These are phyloP conservation scores for Pseudogymnoascus sp. DNA, from an alignment of 2,329 filamentous ascomycete species.

Conservation along the genomic window DNA sequence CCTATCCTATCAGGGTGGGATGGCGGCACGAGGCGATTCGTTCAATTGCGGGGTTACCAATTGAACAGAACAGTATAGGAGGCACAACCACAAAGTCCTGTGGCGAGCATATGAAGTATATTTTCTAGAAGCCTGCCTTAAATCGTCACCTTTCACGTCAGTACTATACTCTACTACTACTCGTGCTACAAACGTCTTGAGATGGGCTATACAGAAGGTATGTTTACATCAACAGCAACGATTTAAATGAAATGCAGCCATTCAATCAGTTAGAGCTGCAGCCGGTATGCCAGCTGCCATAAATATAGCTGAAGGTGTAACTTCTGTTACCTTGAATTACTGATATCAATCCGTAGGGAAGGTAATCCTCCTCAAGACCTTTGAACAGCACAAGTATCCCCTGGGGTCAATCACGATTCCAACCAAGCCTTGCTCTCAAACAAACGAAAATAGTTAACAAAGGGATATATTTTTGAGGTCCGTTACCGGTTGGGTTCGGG, in stretches of 20 bases:
- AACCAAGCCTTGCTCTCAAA: neutral
- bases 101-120: neutral
- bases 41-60: neutral
- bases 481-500: neutral
- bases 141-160: neutral
- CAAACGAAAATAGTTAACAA: slow-evolving; percentile 7
- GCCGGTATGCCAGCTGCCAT: neutral
- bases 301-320: neutral
- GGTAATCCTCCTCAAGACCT: neutral
- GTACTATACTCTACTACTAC: no score
- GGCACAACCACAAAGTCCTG: neutral
- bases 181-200: neutral
- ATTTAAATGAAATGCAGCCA: neutral
- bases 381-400: neutral
- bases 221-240: neutral
- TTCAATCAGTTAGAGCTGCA: neutral
- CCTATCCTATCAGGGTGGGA: neutral
- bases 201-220: neutral
- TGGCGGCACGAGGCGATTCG: neutral
- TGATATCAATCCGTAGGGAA: neutral
- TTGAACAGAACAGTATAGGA: neutral
- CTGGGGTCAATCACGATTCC: neutral
- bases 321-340: neutral
- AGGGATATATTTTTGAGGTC: slow-evolving; percentile 20
- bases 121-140: neutral